Conservation (phyloP, 2,329 filamentous ascomycete genomes). For the Venturia asperata region DNA sequence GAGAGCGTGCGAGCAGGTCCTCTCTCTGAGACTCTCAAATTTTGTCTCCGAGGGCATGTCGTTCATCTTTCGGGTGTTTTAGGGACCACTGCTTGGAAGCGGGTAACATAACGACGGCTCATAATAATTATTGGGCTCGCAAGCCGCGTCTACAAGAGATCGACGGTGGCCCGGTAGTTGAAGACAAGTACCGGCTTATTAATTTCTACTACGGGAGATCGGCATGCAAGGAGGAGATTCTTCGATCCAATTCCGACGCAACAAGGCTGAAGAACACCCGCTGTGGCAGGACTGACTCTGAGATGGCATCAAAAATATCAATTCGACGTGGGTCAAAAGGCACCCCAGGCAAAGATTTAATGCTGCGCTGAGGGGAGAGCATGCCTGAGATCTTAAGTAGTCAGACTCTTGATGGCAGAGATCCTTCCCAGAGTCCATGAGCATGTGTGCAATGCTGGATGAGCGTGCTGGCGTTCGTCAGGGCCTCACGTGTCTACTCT, state of each 20-base stretch:
- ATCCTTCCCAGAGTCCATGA: not conserved
- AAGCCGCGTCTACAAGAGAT: not conserved
- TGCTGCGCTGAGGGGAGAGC: no score
- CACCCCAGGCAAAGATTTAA: no score
- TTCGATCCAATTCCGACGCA: not conserved
- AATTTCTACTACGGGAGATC: slow-evolving; percentile 1
- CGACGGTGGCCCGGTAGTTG: not conserved
- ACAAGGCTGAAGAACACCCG: slow-evolving; percentile 6
- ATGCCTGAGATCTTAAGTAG: not conserved
- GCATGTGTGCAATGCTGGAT: not conserved
- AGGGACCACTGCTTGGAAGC: not conserved
- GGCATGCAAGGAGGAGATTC: slow-evolving; percentile 1
- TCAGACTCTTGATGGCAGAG: not conserved
- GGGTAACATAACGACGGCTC: not conserved
- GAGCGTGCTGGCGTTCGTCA: not conserved
- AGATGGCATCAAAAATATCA: not conserved
- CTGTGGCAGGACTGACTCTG: no score
- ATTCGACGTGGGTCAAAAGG: no score
- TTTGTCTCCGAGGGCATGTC: not conserved
- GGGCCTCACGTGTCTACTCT: not conserved
- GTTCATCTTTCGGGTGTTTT: not conserved
- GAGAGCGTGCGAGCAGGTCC: not conserved
- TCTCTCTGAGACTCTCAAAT: no score
- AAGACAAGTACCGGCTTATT: not conserved
- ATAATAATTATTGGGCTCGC: not conserved